Evolutionary conservation across 2,329 filamentous ascomycete genomes (phyloP).

Genomic region (Alternaria viburni): DNA sequence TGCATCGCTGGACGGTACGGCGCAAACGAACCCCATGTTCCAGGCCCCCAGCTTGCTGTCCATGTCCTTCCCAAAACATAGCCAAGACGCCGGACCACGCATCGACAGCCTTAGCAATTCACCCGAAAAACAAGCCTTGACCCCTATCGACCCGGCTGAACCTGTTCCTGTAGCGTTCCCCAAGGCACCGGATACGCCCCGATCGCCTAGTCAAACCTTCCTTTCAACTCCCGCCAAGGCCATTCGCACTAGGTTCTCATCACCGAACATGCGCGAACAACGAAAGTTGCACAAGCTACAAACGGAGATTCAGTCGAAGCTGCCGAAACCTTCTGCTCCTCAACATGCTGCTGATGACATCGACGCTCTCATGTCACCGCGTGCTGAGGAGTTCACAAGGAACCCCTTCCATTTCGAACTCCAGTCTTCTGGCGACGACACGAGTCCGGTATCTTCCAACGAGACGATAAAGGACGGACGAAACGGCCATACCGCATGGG

Average conservation of each 20-base stretch:
- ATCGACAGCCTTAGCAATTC: conserved; percentile 37
- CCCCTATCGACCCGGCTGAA: conserved; percentile 15
- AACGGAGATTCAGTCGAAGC: conserved; percentile 47
- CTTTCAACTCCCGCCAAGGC: conserved; percentile 38
- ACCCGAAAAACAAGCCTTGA: conserved; percentile 17
- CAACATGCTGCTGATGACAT: conserved; percentile 46
- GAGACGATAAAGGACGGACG: conserved; percentile 40
- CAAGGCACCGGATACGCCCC: conserved; percentile 23
- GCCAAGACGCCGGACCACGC: conserved; percentile 14
- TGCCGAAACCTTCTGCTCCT: conserved; percentile 36
- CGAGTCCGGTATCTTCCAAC: conserved; percentile 41
- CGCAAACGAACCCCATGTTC: conserved; percentile 33
- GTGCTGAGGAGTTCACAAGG: conserved; percentile 74
- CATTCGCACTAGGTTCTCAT: conserved; percentile 48
- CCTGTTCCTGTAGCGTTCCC: conserved; percentile 10
- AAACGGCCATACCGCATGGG: conserved; percentile 33
- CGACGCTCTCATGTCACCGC: conserved; percentile 71
- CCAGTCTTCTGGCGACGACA: conserved; percentile 28
- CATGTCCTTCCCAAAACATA: conserved; percentile 16
- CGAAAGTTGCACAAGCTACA: conserved; percentile 48
- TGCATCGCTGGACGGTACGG: conserved; percentile 44
- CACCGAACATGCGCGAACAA: conserved; percentile 49
- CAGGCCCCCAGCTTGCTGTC: conserved; percentile 14
- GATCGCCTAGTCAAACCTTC: conserved; percentile 24
- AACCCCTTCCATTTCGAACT: conserved; percentile 50